Evolutionary conservation across 495 filamentous ascomycete genomes (phyloP), one percentile per base, ranked within the genome.

Genomic region (Aspergillus haitiensis): DNA sequence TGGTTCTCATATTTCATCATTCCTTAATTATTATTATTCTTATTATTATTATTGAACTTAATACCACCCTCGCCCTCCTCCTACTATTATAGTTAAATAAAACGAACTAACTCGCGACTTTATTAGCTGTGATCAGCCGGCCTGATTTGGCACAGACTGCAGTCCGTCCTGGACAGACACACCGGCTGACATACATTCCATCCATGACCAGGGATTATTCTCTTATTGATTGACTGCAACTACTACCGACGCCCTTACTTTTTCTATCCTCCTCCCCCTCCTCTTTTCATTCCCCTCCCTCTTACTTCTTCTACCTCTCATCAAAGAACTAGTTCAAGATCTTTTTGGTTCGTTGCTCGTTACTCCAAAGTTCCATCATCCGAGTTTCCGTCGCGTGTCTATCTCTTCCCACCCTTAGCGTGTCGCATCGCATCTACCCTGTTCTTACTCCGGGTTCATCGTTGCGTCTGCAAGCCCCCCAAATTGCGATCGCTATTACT

Each of bases 391-490:
- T 63, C 63, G 61, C 67, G 60, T 67, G 54, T 45, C 60, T 57
- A 58, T 64, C 52, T 54, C 53, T 36, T 55, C 61, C 50, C 55
- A 34, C 52, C 47, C 35, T 52, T 67, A 65, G 67, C 68, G 68
- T 66, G 68, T 68, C 65, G 65, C 66, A 70, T 70, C 68, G 64
- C 63, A 61, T 61, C 32, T 52, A 39, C 52, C 53, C 60, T 40
- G 21, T 65, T 56, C 62, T 45, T 56, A 58, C 44, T 55, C n/a
- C 46, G 51, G 52, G 52, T 58, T 56, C 40, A 35, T 39, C 54
- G 45, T 45, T 57, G 59, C 59, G 48, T 66, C 60, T 58, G 55
- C 60, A 66, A 46, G 46, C 50, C 60, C 58, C 49, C 52, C 56
- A 48, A n/a, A 44, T 40, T 45, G 50, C 35, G 21, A 60, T 56